Base-by-base conservation (phyloP, 805 yeast genomes). In the Zygoascus tannicola region DNA sequence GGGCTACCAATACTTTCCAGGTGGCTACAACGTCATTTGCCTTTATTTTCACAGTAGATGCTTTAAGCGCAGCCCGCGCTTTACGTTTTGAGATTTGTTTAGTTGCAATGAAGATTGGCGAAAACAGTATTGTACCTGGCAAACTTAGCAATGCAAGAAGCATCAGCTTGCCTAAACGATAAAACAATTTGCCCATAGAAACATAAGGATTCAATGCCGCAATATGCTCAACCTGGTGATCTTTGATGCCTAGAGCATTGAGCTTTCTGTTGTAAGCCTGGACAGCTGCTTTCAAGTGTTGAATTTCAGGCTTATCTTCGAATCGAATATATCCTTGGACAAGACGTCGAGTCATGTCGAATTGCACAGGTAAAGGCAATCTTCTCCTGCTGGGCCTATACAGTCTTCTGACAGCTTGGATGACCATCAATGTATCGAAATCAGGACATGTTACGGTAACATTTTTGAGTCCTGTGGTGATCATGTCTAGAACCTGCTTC, bases 1-100 rank as follows among this genome's bases (percentile, higher is more conserved):
- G 74, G 28, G 88, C 79, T 33, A 90, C 86, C 50, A 92, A 69
- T 38, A 92, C 81, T 63, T 92, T 92, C 98, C 98, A 92, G 1
- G 97, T 88, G 1, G 97, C 97, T 47, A 92, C 75, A 21, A 92
- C 97, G 62, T 92, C 98, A 45, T 79, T 81, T 15, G 95, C 98
- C 57, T 80, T 79, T 48, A 92, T 80, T 60, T 92, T 92, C 19
- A 92, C 98, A 0, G 87, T 74, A 0, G 97, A 87, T 5, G 74
- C 80, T 8, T 87, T 88, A 48, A 92, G 69, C 0, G 97, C 98
- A 38, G 76, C 73, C 45, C 64, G 69, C 26, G 90, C 86, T 63
- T 88, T 87, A 46, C 71, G 69, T 36, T 69, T 73, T 7, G 96
- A 84, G 42, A 85, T 82, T 38, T 65, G 66, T 56, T 84, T 85